A percentile compares a stretch with the other conserved stretches of the same genome.
Evolutionary conservation across 2,329 filamentous ascomycete species (phyloP).

Genomic region (Neonectria ditissima): DNA sequence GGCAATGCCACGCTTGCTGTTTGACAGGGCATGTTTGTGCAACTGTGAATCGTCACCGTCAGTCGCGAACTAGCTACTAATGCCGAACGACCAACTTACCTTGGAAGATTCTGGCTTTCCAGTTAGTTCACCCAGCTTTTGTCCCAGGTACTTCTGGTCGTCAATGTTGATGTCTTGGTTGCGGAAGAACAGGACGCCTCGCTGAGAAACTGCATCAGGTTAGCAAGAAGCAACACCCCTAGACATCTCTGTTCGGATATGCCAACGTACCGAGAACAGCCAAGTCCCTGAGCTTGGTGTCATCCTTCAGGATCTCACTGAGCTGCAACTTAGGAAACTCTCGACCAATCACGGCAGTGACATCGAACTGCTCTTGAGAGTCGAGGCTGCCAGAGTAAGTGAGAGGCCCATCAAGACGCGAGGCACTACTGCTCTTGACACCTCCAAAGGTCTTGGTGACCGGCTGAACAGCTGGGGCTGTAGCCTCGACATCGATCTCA

Average conservation of each 20-base stretch:
- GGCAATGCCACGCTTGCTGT: slow-evolving; percentile 28
- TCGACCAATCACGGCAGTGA: slow-evolving; percentile 24
- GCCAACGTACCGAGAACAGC: slow-evolving; percentile 19
- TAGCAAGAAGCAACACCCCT: neutral
- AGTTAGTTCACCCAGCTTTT: slow-evolving; percentile 27
- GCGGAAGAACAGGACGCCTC: slow-evolving; percentile 29
- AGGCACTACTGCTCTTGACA: slow-evolving; percentile 11
- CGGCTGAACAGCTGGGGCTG: slow-evolving; percentile 20
- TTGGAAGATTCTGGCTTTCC: slow-evolving; percentile 32
- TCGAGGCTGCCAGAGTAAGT: slow-evolving; percentile 23
- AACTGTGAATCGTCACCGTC: slow-evolving; percentile 8
- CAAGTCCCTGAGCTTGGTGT: slow-evolving; percentile 25
- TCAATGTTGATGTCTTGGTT: slow-evolving; percentile 28
- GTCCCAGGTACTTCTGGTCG: slow-evolving; percentile 22
- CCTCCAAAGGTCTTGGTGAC: slow-evolving; percentile 12
- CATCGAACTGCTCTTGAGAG: slow-evolving; percentile 24
- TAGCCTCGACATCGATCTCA: slow-evolving; percentile 17
- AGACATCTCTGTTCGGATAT: neutral
- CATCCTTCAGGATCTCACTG: slow-evolving; percentile 23
- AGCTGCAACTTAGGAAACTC: slow-evolving; percentile 28
- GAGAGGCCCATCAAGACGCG: slow-evolving; percentile 20
- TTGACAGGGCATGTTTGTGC: slow-evolving; percentile 27
- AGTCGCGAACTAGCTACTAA: too few species aligned
- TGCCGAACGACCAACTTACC: neutral
- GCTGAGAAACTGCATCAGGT: slow-evolving; percentile 14